Evolutionary conservation across 768 basidiomycete species (phyloP).

Genomic region (Sporobolomyces pararoseus): DNA sequence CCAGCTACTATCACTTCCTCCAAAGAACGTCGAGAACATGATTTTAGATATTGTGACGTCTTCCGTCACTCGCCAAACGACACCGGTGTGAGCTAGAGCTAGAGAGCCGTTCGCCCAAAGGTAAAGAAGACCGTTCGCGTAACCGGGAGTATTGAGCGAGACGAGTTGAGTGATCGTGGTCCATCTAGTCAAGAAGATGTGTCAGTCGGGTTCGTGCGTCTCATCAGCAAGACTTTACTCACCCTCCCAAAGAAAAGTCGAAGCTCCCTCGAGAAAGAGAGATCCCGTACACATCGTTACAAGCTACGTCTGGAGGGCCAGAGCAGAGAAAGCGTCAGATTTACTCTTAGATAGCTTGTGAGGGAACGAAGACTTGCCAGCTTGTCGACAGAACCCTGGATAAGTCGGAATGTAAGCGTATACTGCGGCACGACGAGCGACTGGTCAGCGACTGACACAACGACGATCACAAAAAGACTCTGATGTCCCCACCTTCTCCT

Average conservation of each 20-base stretch:
- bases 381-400: slow-evolving; percentile 38
- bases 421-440: slow-evolving; percentile 29
- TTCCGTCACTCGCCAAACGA: slow-evolving; percentile 10
- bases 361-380: neutral
- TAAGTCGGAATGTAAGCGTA: slow-evolving; percentile 49
- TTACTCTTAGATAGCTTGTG: too few species aligned
- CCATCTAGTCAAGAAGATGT: slow-evolving; percentile 16
- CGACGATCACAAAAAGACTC: neutral
- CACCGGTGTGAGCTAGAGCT: slow-evolving; percentile 17
- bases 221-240: neutral
- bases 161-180: slow-evolving; percentile 35
- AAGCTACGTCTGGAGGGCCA: slow-evolving; percentile 42
- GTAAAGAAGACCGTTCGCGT: slow-evolving; percentile 33
- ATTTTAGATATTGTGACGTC: slow-evolving; percentile 25
- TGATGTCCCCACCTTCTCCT: slow-evolving; percentile 31
- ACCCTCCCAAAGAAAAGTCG: slow-evolving; percentile 46
- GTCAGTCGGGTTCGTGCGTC: neutral
- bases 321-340: neutral
- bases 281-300: slow-evolving; percentile 49
- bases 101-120: slow-evolving; percentile 29
- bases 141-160: slow-evolving; percentile 29
- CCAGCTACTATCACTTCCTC: slow-evolving; percentile 21
- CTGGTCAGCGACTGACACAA: neutral
- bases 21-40: slow-evolving; percentile 38
- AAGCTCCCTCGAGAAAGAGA: slow-evolving; percentile 48